Base-by-base conservation (phyloP, 441 rosid genomes). In the Pelargonium citronellum region DNA sequence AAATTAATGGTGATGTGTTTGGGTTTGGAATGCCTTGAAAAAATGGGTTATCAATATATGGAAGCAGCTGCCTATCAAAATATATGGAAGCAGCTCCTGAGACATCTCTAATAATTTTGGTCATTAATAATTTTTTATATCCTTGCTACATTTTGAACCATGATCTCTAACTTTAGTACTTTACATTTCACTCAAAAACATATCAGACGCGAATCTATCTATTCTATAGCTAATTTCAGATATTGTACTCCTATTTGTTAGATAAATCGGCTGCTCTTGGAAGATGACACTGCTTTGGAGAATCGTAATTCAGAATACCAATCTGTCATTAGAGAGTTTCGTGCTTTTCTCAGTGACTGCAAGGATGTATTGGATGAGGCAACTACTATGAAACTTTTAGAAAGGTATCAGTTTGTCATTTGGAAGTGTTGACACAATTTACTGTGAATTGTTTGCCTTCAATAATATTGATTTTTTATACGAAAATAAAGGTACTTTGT, bases 341-440 rank as follows among this genome's bases (percentile, higher is more conserved):
- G 95, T 83, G 99, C 98, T 76, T 95, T 95, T 84, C 91, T 91
- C 71, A 81, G 98, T 71, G 99, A 95, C 80, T 82, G 89, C 87
- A 91, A 91, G 82, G 96, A 91, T 83, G 98, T 92, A 57, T 87
- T 95, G 82, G 98, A 92, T 82, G 98, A 92, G 87, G 90, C 91
- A 83, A 95, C 99, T 46, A 89, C 99, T 64, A 91, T 92, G 98
- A 92, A 74, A 84, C 89, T 95, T 74, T 83, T 92, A 75, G 97
- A 95, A 81, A 88, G 99, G 99, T 95, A 82, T 81, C 47, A 58
- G 44, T 66, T 61, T 41, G 44, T 76, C 70, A 67, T 43, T 49
- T 39, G 43, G 30, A 24, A 62, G 8, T 69, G 13, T 61, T 63
- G 20, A 66, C 51, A 13, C 19, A 61, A 65, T 66, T 69, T 64